Percentiles rank a stretch among this genome's conserved stretches.
phyloP scores from a whole-genome alignment of 768 basidiomycete genomes.

The Auricularia cornea region DNA sequence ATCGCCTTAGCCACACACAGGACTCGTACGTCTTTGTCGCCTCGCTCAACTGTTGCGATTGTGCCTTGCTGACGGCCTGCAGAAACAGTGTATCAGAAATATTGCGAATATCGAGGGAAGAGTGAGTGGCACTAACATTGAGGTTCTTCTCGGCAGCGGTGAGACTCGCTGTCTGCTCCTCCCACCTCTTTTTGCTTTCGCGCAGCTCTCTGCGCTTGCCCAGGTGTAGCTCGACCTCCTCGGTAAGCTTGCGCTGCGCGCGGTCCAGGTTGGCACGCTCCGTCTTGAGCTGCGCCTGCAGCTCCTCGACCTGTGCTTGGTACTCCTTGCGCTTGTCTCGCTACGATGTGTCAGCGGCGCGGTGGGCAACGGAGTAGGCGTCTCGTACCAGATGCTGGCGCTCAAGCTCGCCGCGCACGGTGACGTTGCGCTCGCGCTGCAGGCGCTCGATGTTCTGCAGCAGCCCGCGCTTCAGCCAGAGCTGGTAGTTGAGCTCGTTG shows the following conservation, averaged over 20 bases:
- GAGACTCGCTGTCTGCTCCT: constrained; percentile 56
- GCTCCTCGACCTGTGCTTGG: constrained; percentile 52
- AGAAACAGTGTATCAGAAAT: neutral
- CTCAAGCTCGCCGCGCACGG: constrained; percentile 71
- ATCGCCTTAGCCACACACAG: constrained; percentile 48
- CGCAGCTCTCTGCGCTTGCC: constrained; percentile 65
- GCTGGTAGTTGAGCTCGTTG: constrained; percentile 78
- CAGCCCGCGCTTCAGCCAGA: constrained; percentile 76
- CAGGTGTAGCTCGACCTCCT: constrained; percentile 79
- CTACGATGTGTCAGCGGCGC: constrained; percentile 27
- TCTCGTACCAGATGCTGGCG: constrained; percentile 64
- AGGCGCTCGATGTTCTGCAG: constrained; percentile 74
- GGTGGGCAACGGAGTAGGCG: neutral
- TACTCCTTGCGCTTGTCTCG: constrained; percentile 79
- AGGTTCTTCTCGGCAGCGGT: constrained; percentile 65
- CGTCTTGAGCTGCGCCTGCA: constrained; percentile 63
- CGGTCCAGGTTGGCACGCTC: constrained; percentile 65
- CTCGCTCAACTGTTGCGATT: constrained; percentile 21
- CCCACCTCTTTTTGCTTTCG: constrained; percentile 75
- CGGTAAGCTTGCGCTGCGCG: constrained; percentile 69
- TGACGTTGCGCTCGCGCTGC: constrained; percentile 63
- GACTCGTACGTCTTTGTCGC: constrained; percentile 23
- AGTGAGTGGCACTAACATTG: constrained; percentile 36
- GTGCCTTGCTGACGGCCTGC: constrained; percentile 15
- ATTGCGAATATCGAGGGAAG: neutral